A percentile compares a stretch with the other conserved stretches of the same genome.
These are phyloP conservation scores for Yamadazyma philogaea DNA, from an alignment of 805 yeast species.

Conservation along the genomic window DNA sequence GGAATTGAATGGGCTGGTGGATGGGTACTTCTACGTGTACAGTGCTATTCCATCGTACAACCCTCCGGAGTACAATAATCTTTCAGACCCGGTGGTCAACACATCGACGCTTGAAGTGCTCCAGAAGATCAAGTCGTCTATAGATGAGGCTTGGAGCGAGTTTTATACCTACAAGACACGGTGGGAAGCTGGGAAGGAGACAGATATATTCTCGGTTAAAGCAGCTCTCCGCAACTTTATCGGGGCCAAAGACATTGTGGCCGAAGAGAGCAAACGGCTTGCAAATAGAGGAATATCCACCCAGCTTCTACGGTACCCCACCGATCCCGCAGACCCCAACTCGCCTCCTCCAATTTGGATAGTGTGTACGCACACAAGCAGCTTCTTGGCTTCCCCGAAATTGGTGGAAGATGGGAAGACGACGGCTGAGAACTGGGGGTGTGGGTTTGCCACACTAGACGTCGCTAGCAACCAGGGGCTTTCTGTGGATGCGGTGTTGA, in stretches of 20 bases:
- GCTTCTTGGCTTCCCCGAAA: conserved; percentile 57
- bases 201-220: conserved; percentile 61
- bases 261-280: conserved; percentile 20
- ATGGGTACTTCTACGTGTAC: conserved; percentile 69
- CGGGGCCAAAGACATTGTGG: conserved; percentile 37
- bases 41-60: conserved; percentile 61
- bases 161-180: conserved; percentile 50
- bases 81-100: background rate
- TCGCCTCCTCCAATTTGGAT: conserved; percentile 64
- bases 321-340: conserved; percentile 34
- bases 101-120: conserved; percentile 9
- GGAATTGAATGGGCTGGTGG: conserved; percentile 70
- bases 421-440: conserved; percentile 59
- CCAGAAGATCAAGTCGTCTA: conserved; percentile 47
- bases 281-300: conserved; percentile 21
- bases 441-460: conserved; percentile 65
- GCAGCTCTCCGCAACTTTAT: conserved; percentile 57
- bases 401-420: conserved; percentile 56
- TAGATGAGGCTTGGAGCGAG: conserved; percentile 74
- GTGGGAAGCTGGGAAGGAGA: conserved; percentile 66
- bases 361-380: conserved; percentile 60
- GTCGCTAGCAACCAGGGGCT: conserved; percentile 27
- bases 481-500: conserved; percentile 55
- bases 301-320: conserved; percentile 22
- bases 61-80: conserved; percentile 54